Evolutionary conservation across 176 grass and related monocot genomes (phyloP), one percentile per base, ranked within the genome.

Genomic region (Hsuehochloa calcarea): DNA sequence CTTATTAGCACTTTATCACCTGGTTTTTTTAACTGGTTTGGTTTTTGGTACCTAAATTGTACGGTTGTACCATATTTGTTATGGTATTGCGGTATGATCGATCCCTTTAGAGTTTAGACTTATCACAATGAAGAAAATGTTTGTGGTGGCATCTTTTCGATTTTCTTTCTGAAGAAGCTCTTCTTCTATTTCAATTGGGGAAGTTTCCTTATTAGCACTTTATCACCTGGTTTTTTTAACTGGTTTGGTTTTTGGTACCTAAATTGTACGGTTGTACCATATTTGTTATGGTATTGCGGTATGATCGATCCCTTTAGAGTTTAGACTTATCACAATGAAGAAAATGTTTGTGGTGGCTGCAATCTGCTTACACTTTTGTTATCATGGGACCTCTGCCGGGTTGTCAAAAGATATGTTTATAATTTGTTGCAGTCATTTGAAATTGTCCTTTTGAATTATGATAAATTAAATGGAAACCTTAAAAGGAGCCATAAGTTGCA

Each of bases 341-440:
- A 39, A 58, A 39, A 52, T 75, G 12, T 14, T 11, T 60, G 12
- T 60, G 3, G 4, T 39, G 52, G 34, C 16, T 23, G 17, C 31
- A 84, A 74, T 59, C 55, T 43, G 6, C 17, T 29, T 72, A 72
- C 34, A 65, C 43, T 83, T 73, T 63, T 50, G 19, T 63, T 61
- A 8, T 37, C 17, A 59, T 25, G 20, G 5, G 49, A 25, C 23
- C 38, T 46, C 64, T 78, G 1, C 50, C 79, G 39, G 10, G 40
- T 38, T 86, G 40, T 70, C 50, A 60, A 70, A 47, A 47, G 11
- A 85, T 46, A 69, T 1, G 4, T 31, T 77, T 69, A n/a, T 61
- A 59, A 12, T 61, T 80, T 50, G 11, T 50, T 37, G 20, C 29
- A 22, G 2, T 56, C 50, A 39, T 41, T 73, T 63, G 25, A 23